Base-by-base conservation (phyloP, 2,329 filamentous ascomycete genomes). In the Lachnellula arida region DNA sequence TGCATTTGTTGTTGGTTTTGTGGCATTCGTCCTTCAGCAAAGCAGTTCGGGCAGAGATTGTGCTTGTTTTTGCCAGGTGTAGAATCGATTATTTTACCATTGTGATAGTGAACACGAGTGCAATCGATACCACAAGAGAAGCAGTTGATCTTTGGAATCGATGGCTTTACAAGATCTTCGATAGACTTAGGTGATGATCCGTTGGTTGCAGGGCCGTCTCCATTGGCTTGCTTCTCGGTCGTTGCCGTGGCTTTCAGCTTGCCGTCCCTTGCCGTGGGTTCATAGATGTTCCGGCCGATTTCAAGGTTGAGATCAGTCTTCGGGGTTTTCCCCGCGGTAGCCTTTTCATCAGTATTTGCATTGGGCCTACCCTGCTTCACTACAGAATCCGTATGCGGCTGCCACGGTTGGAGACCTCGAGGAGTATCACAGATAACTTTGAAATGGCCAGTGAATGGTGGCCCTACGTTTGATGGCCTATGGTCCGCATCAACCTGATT, bases 361-460 rank as follows among this genome's bases (percentile, higher is more conserved):
- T 74, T 81, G 63, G 78, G 79, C 70, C 82, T 85, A 53, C 83
- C 84, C 60, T 85, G 77, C n/a, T 80, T 69, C 4, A 86, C 77
- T 42, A 85, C 74, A 6, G 90, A 84, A 65, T 91, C 88, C 1
- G 91, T 86, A 17, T 89, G 88, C 17, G 94, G 94, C 70, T 99
- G 94, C 83, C 93, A 96, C 23, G 93, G 89, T 72, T 97, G 93
- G 51, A 99, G 81, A 39, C 94, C 94, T 57, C 94, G 86, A 52
- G 94, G 94, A 0, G 94, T 99, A 71, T 99, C 94, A 68, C 91
- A 94, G 55, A 93, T 93, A 59, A 97, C 87, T 71, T 91, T 88
- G 81, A 99, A 99, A 72, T 99, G 94, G 40, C 94, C 94, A 4
- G 94, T 99, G 68, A 97, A 97, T 6, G 94, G 94, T 3, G 94